Conservation (phyloP, 1,284 basidiomycete species). For the Sporisorium sorghi region DNA sequence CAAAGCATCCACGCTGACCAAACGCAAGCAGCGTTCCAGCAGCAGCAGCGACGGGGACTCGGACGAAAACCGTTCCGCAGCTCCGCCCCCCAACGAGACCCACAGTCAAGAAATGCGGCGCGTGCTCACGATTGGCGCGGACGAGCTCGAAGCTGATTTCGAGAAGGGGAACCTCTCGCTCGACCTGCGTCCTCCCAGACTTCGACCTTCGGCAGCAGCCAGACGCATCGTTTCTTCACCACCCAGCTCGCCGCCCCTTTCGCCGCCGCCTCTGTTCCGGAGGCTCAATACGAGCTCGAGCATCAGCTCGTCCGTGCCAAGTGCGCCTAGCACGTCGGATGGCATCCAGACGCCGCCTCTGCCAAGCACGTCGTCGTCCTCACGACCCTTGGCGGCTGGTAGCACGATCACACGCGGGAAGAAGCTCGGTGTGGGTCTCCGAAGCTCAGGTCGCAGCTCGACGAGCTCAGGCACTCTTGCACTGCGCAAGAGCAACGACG, state of each 20-base stretch:
- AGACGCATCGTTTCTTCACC: slow-evolving; percentile 9
- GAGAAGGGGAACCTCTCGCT: slow-evolving; percentile 33
- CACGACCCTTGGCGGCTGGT: slow-evolving; percentile 17
- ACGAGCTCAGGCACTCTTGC: slow-evolving; percentile 19
- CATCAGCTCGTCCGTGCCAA: slow-evolving; percentile 1
- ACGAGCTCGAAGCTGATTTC: slow-evolving; percentile 16
- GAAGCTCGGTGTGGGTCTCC: slow-evolving; percentile 26
- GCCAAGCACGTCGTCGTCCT: slow-evolving; percentile 21
- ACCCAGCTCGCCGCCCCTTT: slow-evolving; percentile 18
- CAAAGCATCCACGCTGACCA: slow-evolving; percentile 57
- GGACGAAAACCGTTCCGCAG: slow-evolving; percentile 3
- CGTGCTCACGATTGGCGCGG: slow-evolving; percentile 6
- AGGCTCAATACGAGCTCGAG: slow-evolving; percentile 2
- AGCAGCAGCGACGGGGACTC: slow-evolving; percentile 27
- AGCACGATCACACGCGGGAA: slow-evolving; percentile 11
- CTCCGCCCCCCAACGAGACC: slow-evolving; percentile 19
- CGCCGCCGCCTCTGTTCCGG: slow-evolving; percentile 13
- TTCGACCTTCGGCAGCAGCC: slow-evolving; percentile 1
- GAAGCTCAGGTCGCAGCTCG: slow-evolving; percentile 23
- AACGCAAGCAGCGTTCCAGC: slow-evolving; percentile 15
- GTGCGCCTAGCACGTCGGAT: slow-evolving; percentile 8
- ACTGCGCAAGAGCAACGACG: slow-evolving; percentile 27
- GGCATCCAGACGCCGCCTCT: slow-evolving; percentile 13
- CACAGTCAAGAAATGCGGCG: slow-evolving; percentile 34
- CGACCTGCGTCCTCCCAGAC: slow-evolving; percentile 10